Percentiles rank a stretch among this genome's conserved stretches.
phyloP scores from a whole-genome alignment of 768 basidiomycete species.

The Tephrocybe sp. region DNA sequence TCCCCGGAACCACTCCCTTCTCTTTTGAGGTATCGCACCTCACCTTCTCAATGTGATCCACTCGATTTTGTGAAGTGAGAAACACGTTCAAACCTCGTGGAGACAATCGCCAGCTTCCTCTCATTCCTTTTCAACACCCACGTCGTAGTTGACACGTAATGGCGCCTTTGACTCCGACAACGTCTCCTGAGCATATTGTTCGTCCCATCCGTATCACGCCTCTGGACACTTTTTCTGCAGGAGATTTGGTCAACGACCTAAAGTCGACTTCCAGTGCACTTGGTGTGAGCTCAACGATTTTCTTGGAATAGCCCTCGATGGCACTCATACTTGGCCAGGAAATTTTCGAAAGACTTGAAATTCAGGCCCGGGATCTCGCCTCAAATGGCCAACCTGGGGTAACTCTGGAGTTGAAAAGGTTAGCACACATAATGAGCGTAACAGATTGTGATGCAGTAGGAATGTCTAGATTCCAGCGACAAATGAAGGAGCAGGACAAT shows the following conservation, averaged over 20 bases:
- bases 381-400: slow-evolving; percentile 35
- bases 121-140: slow-evolving; percentile 5
- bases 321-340: slow-evolving; percentile 28
- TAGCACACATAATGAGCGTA: slow-evolving; percentile 10
- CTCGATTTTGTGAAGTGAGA: neutral
- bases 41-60: slow-evolving; percentile 11
- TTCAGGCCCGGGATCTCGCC: slow-evolving; percentile 41
- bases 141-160: neutral
- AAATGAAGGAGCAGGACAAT: slow-evolving; percentile 41
- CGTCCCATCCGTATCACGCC: slow-evolving; percentile 12
- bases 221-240: slow-evolving; percentile 8
- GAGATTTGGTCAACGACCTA: slow-evolving; percentile 19
- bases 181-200: slow-evolving; percentile 2
- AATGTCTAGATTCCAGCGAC: slow-evolving; percentile 37
- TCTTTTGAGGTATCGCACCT: neutral
- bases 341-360: slow-evolving; percentile 41
- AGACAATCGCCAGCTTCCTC: neutral
- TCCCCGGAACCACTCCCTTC: too few species aligned
- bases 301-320: neutral
- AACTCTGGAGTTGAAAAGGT: slow-evolving; percentile 40
- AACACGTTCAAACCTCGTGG: slow-evolving; percentile 18
- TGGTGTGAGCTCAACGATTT: slow-evolving; percentile 20
- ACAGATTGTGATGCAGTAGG: neutral
- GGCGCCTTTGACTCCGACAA: slow-evolving; percentile 20
- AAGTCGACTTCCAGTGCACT: slow-evolving; percentile 28